Conservation (phyloP, 2,329 filamentous ascomycete species). For the Hypoxylon sp. region DNA sequence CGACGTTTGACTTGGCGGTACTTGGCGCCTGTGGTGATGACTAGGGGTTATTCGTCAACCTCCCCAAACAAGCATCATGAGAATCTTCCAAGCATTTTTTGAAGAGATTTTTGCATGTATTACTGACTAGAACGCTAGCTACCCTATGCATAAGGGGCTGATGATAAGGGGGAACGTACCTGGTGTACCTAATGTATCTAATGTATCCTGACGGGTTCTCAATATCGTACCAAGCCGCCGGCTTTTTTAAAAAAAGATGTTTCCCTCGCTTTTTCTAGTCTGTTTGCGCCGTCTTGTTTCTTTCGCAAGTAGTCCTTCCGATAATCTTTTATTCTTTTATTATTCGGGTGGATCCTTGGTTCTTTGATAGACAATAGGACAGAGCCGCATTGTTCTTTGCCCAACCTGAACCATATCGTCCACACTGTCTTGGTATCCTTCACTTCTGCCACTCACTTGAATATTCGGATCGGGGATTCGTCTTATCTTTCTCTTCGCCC, state of each 20-base stretch:
- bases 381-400: conserved; percentile 25
- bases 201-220: conserved; percentile 16
- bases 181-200: background rate
- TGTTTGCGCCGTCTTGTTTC: conserved; percentile 17
- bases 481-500: conserved; percentile 1
- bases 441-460: conserved; percentile 25
- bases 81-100: conserved; percentile 15
- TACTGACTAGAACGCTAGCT: conserved; percentile 22
- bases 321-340: conserved; percentile 27
- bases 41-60: conserved; percentile 27
- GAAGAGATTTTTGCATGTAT: conserved; percentile 16
- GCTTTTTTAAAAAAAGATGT: conserved; percentile 31
- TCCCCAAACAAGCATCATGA: conserved; percentile 33
- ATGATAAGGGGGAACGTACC: conserved; percentile 19
- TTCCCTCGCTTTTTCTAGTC: conserved; percentile 19
- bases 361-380: conserved; percentile 25
- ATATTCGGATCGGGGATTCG: conserved; percentile 37
- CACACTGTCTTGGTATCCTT: conserved; percentile 14
- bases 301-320: conserved; percentile 21
- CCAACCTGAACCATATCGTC: conserved; percentile 20
- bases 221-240: conserved; percentile 8
- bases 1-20: conserved; percentile 41
- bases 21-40: conserved; percentile 37
- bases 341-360: conserved; percentile 14
- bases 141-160: conserved; percentile 33